Base-by-base conservation (phyloP, 352 stramenopile genomes). In the Albugo candida region DNA sequence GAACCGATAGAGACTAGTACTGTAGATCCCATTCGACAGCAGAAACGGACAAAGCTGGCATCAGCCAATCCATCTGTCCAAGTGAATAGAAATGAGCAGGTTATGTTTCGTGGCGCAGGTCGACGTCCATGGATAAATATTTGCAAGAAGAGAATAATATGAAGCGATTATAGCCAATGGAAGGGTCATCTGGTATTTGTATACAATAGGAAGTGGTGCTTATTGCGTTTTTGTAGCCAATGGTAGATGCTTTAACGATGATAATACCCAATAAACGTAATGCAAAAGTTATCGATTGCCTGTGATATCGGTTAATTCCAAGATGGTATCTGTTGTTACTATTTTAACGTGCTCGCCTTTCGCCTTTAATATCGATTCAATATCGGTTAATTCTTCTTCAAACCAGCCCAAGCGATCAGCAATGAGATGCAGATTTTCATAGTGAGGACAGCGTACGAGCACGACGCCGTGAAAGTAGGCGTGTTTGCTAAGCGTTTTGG, bases 381-480 rank as follows among this genome's bases (percentile, higher is more conserved):
- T 71, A 57, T 96, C 83, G 13, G 67, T 85, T 2, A 63, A 77
- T 12, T 87, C 79, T 56, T 96, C 84, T 40, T 95, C 83, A 45
- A 96, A 96, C 71, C 77, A 96, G 44, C 88, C 85, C 20, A 97
- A 59, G 1, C 78, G 60, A 62, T 98, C 95, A 2, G 95, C 94
- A 50, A 99, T 95, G 8, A 99, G 66, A 67, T 99, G 95, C n/a
- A 97, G 63, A 60, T 98, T 98, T 58, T 97, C 57, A 67, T 95
- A 99, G 20, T 83, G 83, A 1, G 94, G 95, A 56, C 95, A 99
- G 37, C 84, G 74, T 27, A 98, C 92, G 44, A 99, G 63, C 45
- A 99, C 95, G 41, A 99, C 94, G 18, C 95, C 95, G 46, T 97
- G 81, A 54, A 93, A 71, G 70, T 99, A 99, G 2, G 92, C 84